Evolutionary conservation across 768 basidiomycete species (phyloP).

Genomic region (Pilatotrama ljubarskyi): DNA sequence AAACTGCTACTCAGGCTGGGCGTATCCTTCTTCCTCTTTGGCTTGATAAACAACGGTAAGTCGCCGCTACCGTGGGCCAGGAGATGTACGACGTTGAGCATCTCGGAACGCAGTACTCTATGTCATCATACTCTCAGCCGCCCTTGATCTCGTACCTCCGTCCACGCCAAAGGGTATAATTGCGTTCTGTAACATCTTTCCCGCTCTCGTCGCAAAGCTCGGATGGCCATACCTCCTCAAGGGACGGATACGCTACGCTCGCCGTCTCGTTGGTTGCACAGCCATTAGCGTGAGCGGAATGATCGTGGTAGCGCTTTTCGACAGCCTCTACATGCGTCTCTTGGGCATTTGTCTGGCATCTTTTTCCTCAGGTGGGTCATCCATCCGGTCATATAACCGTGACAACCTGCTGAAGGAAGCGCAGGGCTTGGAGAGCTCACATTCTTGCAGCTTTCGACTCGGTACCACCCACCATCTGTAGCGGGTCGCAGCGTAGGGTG

Average conservation of each 20-base stretch:
- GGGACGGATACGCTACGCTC: slow-evolving; percentile 80
- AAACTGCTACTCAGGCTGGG: slow-evolving; percentile 40
- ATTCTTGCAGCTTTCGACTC: slow-evolving; percentile 90
- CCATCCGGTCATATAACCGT: not conserved
- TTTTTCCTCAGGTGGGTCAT: slow-evolving; percentile 71
- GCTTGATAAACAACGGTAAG: slow-evolving; percentile 88
- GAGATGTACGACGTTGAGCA: not conserved
- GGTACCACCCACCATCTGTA: slow-evolving; percentile 66
- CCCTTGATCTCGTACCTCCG: slow-evolving; percentile 89
- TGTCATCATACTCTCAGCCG: slow-evolving; percentile 95
- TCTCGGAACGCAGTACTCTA: slow-evolving; percentile 67
- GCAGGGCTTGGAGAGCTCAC: slow-evolving; percentile 91
- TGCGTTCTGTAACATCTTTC: slow-evolving; percentile 92
- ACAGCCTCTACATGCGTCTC: slow-evolving; percentile 64
- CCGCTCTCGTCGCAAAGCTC: slow-evolving; percentile 82
- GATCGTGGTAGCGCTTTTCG: slow-evolving; percentile 80
- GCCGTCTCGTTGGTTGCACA: slow-evolving; percentile 75
- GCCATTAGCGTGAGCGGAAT: slow-evolving; percentile 78
- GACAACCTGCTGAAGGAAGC: not conserved
- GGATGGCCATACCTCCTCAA: slow-evolving; percentile 91
- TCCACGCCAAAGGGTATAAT: slow-evolving; percentile 94
- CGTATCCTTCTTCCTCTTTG: slow-evolving; percentile 85
- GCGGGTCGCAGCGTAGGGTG: slow-evolving; percentile 83
- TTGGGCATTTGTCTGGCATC: slow-evolving; percentile 82
- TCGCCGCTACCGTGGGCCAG: not conserved